phyloP scores from a whole-genome alignment of 148 eudicot species.

The Silene uniflora region DNA sequence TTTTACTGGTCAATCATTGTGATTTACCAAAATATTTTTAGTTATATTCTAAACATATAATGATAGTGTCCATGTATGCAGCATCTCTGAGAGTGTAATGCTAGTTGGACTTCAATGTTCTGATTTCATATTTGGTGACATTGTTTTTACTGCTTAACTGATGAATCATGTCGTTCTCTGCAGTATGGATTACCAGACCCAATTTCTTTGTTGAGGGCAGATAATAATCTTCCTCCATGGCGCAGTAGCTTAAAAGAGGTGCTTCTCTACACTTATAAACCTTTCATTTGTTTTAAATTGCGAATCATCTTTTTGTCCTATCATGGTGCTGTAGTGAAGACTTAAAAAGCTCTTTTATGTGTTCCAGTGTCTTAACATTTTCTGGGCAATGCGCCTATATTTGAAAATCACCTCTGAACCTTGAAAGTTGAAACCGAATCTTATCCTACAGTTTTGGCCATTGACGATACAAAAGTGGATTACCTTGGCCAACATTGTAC shows the following conservation, averaged over 20 bases:
- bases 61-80: neutral
- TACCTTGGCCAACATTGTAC: too few relatives aligned
- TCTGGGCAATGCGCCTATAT: too few relatives aligned
- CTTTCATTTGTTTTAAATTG: conserved; percentile 2
- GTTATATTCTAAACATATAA: neutral
- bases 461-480: too few relatives aligned
- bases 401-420: too few relatives aligned
- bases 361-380: too few relatives aligned
- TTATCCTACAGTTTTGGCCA: too few relatives aligned
- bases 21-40: neutral
- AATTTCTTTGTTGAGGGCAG: conserved; percentile 77
- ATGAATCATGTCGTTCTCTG: conserved; percentile 20
- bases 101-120: neutral
- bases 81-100: neutral
- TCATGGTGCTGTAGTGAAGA: neutral
- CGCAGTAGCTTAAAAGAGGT: conserved; percentile 93
- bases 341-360: too few relatives aligned
- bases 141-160: neutral
- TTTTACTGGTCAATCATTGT: neutral
- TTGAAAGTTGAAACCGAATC: too few relatives aligned
- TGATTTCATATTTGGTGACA: neutral
- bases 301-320: neutral
- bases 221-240: conserved; percentile 99
- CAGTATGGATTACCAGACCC: conserved; percentile 95
- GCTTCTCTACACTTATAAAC: conserved; percentile 6